Evolutionary conservation across 192 early-diverging fungal species (phyloP), one percentile per base, ranked within the genome.

Genomic region (Coemansia sp.): DNA sequence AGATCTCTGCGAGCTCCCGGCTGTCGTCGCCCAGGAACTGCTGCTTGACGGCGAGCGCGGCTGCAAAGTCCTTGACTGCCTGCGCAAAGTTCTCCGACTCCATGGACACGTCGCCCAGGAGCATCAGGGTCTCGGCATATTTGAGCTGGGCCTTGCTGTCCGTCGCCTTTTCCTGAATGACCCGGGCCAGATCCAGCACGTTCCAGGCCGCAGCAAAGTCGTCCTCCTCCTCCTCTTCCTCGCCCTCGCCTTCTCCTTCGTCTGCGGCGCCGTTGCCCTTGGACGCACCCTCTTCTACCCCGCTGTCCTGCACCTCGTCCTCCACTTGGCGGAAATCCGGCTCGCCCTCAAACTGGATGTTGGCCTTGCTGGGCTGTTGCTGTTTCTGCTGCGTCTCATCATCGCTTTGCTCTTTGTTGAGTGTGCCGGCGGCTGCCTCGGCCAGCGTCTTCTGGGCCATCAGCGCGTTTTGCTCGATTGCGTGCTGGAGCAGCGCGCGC

Each of bases 51-150:
- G 43, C 23, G 7, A 75, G 56, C 0, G 81, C 81, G 16, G 51
- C 51, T 3, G 40, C 44, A 56, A 70, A 82, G 62, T 82, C 81
- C 16, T 56, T 69, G 44, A 56, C 51, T 0, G 81, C 81, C 54
- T 82, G 76, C 11, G 52, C 65, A 73, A 84, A 78, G 56, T 73
- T 84, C 81, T 89, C 91, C 8, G 86, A 86, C 70, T 96, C 94
- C 54, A 96, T 72, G 6, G 89, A 93, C 6, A 96, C 85, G 65
- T 96, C 94, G 31, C 94, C 92, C 24, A 96, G 77, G 0, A 83
- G 81, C 55, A 80, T 75, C 43, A 80, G 60, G 21, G 77, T 80
- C 45, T 80, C 77, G 2, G 77, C 91, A 68, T 59, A 87, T 83
- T 56, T 92, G 72, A 75, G 90, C 86, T 27, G 88, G 83, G 58